phyloP scores from a whole-genome alignment of 139 green algal species.

The Zygnema circumcarinatum region DNA sequence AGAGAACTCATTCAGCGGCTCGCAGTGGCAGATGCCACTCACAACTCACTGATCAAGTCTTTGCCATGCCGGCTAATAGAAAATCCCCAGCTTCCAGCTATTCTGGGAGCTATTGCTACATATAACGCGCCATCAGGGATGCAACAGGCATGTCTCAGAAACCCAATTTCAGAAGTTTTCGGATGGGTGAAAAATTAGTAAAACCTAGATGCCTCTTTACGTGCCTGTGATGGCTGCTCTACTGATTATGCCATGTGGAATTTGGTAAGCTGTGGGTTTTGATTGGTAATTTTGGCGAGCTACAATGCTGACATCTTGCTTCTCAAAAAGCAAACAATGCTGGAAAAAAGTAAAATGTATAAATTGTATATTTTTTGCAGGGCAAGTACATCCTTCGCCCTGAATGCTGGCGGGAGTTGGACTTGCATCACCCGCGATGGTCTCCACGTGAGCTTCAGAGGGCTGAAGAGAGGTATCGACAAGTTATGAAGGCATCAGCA shows the following conservation, averaged over 20 bases:
- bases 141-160: slow-evolving; percentile 38
- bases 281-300: too few species aligned
- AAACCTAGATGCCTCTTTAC: too few species aligned
- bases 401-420: slow-evolving; percentile 60
- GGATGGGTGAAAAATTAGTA: too few species aligned
- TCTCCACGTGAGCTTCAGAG: slow-evolving; percentile 47
- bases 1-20: slow-evolving; percentile 58
- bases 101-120: slow-evolving; percentile 27
- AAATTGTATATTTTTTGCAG: too few species aligned
- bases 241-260: too few species aligned
- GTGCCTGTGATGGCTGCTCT: too few species aligned
- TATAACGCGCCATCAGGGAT: slow-evolving; percentile 50
- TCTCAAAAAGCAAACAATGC: too few species aligned
- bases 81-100: not conserved
- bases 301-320: too few species aligned
- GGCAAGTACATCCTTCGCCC: slow-evolving; percentile 55
- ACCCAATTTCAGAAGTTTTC: too few species aligned
- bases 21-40: slow-evolving; percentile 42
- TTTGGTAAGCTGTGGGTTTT: too few species aligned
- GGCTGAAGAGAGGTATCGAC: slow-evolving; percentile 48
- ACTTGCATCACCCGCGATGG: slow-evolving; percentile 51
- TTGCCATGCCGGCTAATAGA: slow-evolving; percentile 51
- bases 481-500: slow-evolving; percentile 14
- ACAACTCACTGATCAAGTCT: slow-evolving; percentile 33
- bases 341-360: too few species aligned